These are phyloP conservation scores for Ophiostoma ips DNA, from an alignment of 2,329 filamentous ascomycete genomes.

Conservation along the genomic window DNA sequence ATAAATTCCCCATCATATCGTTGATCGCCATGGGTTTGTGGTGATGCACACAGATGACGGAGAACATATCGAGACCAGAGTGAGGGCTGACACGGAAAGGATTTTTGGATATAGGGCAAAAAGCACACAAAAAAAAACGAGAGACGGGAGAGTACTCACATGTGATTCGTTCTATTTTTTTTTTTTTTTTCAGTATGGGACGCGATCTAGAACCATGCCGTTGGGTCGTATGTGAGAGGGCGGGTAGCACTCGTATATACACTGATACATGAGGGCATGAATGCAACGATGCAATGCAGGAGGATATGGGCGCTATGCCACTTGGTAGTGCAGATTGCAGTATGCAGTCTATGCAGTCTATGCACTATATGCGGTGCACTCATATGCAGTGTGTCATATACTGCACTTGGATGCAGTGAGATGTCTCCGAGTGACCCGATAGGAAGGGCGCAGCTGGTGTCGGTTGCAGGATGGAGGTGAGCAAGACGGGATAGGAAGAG, in stretches of 20 bases:
- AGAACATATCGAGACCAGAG: too few relatives aligned
- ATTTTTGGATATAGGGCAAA: too few relatives aligned
- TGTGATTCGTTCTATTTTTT: background rate
- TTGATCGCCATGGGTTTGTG: background rate
- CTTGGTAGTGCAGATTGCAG: background rate
- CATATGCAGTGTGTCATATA: background rate
- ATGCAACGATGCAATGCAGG: background rate
- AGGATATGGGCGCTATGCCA: background rate
- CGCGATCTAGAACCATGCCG: background rate
- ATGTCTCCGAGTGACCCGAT: background rate
- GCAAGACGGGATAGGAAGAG: too few relatives aligned
- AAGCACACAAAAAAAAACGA: background rate
- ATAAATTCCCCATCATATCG: background rate
- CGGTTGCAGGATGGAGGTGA: background rate
- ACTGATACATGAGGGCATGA: background rate
- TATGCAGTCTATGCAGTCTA: background rate
- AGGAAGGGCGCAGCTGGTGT: background rate
- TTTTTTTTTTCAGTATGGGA: too few relatives aligned
- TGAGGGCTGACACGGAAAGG: background rate
- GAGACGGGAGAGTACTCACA: background rate
- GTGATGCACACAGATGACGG: background rate
- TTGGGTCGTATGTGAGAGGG: background rate
- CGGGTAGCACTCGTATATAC: background rate
- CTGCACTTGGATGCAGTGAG: background rate
- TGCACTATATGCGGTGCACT: too few relatives aligned